Evolutionary conservation across 306 rosid species (phyloP).

Genomic region (Gastrolobium villosum): DNA sequence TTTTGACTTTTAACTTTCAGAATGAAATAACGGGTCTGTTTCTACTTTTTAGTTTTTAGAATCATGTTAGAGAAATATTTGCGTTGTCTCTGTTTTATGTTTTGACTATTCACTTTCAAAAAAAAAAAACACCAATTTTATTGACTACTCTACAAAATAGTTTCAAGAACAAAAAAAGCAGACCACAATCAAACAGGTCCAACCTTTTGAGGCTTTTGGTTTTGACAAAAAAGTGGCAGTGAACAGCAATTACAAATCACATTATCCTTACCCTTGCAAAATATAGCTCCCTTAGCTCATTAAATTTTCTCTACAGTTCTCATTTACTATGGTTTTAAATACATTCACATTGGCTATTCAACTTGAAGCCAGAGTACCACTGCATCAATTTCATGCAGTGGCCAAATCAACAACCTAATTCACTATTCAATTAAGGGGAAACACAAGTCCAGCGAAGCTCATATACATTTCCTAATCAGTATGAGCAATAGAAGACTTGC

Average conservation of each 20-base stretch:
- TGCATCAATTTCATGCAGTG: neutral
- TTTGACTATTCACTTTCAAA: too few relatives aligned
- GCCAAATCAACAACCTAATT: slow-evolving; percentile 22
- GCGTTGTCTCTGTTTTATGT: too few relatives aligned
- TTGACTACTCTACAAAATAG: too few relatives aligned
- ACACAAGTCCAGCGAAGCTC: neutral
- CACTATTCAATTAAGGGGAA: neutral
- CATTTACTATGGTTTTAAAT: slow-evolving; percentile 7
- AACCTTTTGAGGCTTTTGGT: neutral
- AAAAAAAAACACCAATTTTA: too few relatives aligned
- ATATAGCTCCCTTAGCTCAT: slow-evolving; percentile 16
- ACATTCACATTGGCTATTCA: slow-evolving; percentile 6
- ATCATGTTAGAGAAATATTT: too few relatives aligned
- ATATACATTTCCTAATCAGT: slow-evolving; percentile 19
- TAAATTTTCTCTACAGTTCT: neutral
- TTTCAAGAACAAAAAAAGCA: too few relatives aligned
- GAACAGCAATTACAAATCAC: neutral
- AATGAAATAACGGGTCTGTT: too few relatives aligned
- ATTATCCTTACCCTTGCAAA: slow-evolving; percentile 31
- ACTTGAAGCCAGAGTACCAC: neutral
- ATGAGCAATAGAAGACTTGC: slow-evolving; percentile 26
- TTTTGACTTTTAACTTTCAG: too few relatives aligned
- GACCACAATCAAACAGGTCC: too few relatives aligned
- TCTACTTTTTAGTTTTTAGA: too few relatives aligned
- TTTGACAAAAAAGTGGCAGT: slow-evolving; percentile 18